These are phyloP conservation scores for Amphichorda felina DNA, from an alignment of 2,329 filamentous ascomycete genomes.

Conservation along the genomic window DNA sequence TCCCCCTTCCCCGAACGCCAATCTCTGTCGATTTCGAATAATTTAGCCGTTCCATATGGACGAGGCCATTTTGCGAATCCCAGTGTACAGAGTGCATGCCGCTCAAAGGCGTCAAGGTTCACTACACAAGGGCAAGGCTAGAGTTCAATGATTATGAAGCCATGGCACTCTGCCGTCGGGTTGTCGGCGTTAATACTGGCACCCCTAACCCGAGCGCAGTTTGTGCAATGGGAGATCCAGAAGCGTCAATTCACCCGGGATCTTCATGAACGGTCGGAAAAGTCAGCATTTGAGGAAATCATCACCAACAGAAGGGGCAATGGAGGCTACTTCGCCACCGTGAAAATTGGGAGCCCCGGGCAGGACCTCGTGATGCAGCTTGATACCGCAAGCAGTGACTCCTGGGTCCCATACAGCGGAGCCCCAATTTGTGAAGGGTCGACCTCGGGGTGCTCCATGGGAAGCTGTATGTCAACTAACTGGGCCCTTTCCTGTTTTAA, in stretches of 20 bases:
- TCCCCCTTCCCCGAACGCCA: background rate
- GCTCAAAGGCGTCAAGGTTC: background rate
- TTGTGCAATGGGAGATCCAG: conserved; percentile 37
- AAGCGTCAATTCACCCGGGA: conserved; percentile 17
- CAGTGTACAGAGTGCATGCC: background rate
- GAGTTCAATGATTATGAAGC: background rate
- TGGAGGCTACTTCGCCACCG: conserved; percentile 44
- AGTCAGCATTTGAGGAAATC: conserved; percentile 24
- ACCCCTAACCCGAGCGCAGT: conserved; percentile 10
- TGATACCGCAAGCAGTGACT: conserved; percentile 55
- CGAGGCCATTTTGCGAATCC: background rate
- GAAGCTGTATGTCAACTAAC: conserved; percentile 30
- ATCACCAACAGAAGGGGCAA: conserved; percentile 29
- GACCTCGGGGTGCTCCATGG: conserved; percentile 24
- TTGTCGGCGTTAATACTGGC: background rate
- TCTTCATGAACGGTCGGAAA: conserved; percentile 22
- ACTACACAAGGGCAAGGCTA: background rate
- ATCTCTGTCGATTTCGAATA: too few relatives aligned
- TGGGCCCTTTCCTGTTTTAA: background rate
- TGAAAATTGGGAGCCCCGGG: conserved; percentile 42
- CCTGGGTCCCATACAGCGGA: conserved; percentile 39
- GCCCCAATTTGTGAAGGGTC: conserved; percentile 25
- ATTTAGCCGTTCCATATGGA: too few relatives aligned
- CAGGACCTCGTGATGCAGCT: conserved; percentile 47
- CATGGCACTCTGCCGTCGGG: background rate